Percentiles rank a stretch among this genome's conserved stretches.
Conservation (phyloP, 179 eudicot species). For the Gypsophila paniculata region DNA sequence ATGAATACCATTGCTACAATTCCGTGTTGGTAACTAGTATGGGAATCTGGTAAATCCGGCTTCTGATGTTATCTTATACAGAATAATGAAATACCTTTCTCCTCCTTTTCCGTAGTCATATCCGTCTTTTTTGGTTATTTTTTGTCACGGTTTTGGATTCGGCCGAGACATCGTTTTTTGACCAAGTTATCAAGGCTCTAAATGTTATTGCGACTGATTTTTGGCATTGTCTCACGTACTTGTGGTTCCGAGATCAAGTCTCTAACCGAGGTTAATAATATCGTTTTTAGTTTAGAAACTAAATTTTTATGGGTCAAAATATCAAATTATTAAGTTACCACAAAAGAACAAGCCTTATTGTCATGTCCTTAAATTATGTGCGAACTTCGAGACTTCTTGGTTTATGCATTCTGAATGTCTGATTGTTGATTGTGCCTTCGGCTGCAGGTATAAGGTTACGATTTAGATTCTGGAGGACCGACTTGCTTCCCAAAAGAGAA, state of each 20-base stretch:
- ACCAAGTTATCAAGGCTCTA: too few species aligned
- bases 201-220: too few species aligned
- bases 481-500: conserved; percentile 74
- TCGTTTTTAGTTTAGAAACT: background rate
- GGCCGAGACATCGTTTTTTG: too few species aligned
- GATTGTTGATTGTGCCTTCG: background rate
- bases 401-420: conserved; percentile 4
- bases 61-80: too few species aligned
- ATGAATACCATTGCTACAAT: background rate
- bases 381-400: background rate
- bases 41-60: too few species aligned
- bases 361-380: background rate
- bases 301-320: background rate
- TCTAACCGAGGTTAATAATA: too few species aligned
- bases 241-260: too few species aligned
- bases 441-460: conserved; percentile 52
- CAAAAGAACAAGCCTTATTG: background rate
- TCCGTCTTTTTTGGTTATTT: background rate
- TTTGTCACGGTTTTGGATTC: background rate
- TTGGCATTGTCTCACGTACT: too few species aligned
- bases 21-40: background rate
- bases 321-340: background rate
- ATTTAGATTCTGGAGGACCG: conserved; percentile 64
- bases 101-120: background rate
- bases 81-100: background rate